Evolutionary conservation across 1,284 basidiomycete genomes (phyloP).

Genomic region (Malassezia restricta): DNA sequence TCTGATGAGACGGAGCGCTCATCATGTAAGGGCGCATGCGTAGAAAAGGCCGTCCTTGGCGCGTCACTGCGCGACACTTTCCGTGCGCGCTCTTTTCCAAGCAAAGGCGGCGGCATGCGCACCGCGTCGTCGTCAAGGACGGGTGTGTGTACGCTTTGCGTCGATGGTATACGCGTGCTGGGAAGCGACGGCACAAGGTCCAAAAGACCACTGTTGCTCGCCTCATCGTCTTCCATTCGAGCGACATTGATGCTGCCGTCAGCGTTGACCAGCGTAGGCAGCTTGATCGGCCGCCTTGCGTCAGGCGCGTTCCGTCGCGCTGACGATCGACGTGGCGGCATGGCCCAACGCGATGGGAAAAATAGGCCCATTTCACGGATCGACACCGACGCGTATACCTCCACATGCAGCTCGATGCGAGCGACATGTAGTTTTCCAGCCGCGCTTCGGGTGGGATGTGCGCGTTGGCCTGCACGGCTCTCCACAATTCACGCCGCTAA

Average conservation of each 20-base stretch:
- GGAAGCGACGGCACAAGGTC: constrained; percentile 24
- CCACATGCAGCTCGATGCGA: too few relatives aligned
- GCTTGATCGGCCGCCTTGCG: neutral
- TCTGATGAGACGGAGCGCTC: neutral
- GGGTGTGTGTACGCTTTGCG: constrained; percentile 1
- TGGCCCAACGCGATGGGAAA: neutral
- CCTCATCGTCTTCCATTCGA: constrained; percentile 33
- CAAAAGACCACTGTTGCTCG: constrained; percentile 38
- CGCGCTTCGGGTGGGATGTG: too few relatives aligned
- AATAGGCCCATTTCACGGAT: too few relatives aligned
- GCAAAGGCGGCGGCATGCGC: constrained; percentile 6
- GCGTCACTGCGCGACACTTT: constrained; percentile 3
- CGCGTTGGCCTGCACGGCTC: too few relatives aligned
- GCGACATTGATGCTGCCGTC: constrained; percentile 42
- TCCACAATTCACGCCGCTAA: too few relatives aligned
- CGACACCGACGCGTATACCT: too few relatives aligned
- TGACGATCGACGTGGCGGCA: neutral
- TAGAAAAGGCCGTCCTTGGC: neutral
- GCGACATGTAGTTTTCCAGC: too few relatives aligned
- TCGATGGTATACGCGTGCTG: neutral
- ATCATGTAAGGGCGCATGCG: neutral
- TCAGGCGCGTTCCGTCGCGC: neutral
- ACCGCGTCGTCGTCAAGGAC: constrained; percentile 1
- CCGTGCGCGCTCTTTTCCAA: neutral
- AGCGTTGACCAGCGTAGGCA: constrained; percentile 6